Evolutionary conservation across 768 basidiomycete genomes (phyloP), one percentile per base, ranked within the genome.

Genomic region (Cystobasidiopsis lactophilus): DNA sequence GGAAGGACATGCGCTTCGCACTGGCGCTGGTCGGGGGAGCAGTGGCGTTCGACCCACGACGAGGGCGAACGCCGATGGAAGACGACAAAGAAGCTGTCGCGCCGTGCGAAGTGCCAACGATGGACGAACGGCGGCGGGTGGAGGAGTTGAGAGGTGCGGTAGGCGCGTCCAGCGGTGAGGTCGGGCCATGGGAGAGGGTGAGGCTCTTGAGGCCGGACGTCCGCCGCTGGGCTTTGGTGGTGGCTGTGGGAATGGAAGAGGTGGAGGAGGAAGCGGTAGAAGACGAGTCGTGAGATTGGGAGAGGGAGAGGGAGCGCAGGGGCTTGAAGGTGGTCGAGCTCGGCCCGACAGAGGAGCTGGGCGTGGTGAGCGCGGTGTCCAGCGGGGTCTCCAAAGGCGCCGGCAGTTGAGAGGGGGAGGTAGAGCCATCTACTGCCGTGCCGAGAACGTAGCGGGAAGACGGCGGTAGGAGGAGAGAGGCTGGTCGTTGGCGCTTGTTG

Each of bases 21-120:
- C 19, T 9, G 40, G 9, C 19, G 40, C 40, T 41, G 19, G 14
- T 21, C 7, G 35, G 49, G 13, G 54, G 58, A 57, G 39, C 57
- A 40, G 13, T 48, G 51, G 18, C 50, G 55, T 31, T 57, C 54
- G 13, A 60, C n/a, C n/a, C n/a, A n/a, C n/a, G n/a, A n/a, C n/a
- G n/a, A n/a, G n/a, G n/a, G n/a, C n/a, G n/a, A n/a, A n/a, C n/a
- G n/a, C n/a, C n/a, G 56, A 45, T 57, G 54, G 44, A 62, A 53
- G 21, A 55, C 48, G 54, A 57, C 51, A 31, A 60, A n/a, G n/a
- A n/a, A n/a, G n/a, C n/a, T n/a, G n/a, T n/a, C n/a, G n/a, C n/a
- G n/a, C n/a, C n/a, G n/a, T n/a, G n/a, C 57, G 52, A 26, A 18
- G 40, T 16, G 13, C 24, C 11, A 44, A 27, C 26, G 7, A 30